Evolutionary conservation across 768 basidiomycete species (phyloP), one percentile per base, ranked within the genome.

Genomic region (Tulasnella sp.): DNA sequence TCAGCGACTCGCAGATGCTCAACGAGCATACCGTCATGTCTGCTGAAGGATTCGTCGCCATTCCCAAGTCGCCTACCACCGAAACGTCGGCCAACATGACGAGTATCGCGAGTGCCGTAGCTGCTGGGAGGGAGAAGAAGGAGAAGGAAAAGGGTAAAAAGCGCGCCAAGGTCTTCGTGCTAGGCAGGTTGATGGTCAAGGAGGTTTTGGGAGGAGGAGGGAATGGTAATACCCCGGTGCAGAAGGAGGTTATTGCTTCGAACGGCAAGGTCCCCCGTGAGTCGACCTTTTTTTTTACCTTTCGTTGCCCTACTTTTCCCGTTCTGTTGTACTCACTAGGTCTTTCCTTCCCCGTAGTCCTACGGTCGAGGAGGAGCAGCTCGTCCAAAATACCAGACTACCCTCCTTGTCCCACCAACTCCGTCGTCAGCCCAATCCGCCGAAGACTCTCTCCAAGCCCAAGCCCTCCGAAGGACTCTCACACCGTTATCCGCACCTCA

Each of bases 351-450:
- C 14, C 3, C 16, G 5, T 12, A 69, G 64, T 69, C 31, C 6
- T 69, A 69, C 34, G 64, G 64, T n/a, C 64, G 64, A 9, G 64
- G 64, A 28, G 64, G 64, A 28, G 64, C 64, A 34, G 64, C 64
- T 37, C 64, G 64, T 69, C 64, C 64, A 1, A 69, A 69, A 69
- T 69, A 69, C 28, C 22, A 69, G 14, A 31, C 64, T 8, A 69
- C 64, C 28, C n/a, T 69, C 14, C 31, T 69, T 12, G 24, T n/a
- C 14, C 64, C 64, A 8, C 64, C 64, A 2, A 69, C 64, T 1
- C 28, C 34, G 34, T 69, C 64, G 28, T 69, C 64, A 14, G 64
- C 64, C 64, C 64, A 69, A 34, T 69, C 64, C 14, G 64, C 28
- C 34, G 64, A 69, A 34, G 34, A 69, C 64, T 5, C 64, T 69